Base-by-base conservation (phyloP, 768 basidiomycete genomes). In the Zangia roseola region DNA sequence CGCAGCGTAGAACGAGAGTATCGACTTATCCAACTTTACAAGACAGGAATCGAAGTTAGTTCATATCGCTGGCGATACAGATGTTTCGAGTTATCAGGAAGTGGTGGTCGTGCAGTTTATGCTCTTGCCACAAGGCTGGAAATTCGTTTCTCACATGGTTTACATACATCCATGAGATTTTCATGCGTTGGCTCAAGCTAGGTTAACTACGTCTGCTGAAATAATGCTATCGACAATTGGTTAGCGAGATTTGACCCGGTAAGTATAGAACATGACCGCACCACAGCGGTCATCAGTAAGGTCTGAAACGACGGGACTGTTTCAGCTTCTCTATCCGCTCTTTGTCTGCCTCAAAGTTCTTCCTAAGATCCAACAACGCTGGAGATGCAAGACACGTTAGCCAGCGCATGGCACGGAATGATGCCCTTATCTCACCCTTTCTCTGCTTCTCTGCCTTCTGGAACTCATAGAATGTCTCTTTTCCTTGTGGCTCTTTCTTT, bases 391-490 rank as follows among this genome's bases (percentile, higher is more conserved):
- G 25, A 2, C 8, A 46, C 30, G 5, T 58, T 7, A 57, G 42
- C 26, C 23, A 17, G 10, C 49, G 31, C 14, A 28, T n/a, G n/a
- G n/a, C 10, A 35, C 16, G 3, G 7, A 9, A 45, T 10, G 25
- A 13, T 17, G 45, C 10, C 10, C 26, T 16, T 4, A 30, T 50
- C 76, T 46, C 50, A 94, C 93, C 84, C 68, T 86, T 80, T 49
- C 91, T 73, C 67, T 94, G 94, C 72, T 87, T 88, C 69, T 94
- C 94, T 40, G 86, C 86, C 61, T 84, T 83, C 68, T 97, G 92
- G 78, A 94, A 95, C 21, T 83, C 84, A 67, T 97, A 95, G 63
- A 97, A 94, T 4, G 78, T 77, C 40, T 78, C 80, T 61, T 84
- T 88, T 68, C 87, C 84, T 65, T 83, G 82, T 56, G 75, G 74